A percentile compares a stretch with the other conserved stretches of the same genome.
phyloP scores from a whole-genome alignment of 768 basidiomycete genomes.

The Neoboletus magnificus region DNA sequence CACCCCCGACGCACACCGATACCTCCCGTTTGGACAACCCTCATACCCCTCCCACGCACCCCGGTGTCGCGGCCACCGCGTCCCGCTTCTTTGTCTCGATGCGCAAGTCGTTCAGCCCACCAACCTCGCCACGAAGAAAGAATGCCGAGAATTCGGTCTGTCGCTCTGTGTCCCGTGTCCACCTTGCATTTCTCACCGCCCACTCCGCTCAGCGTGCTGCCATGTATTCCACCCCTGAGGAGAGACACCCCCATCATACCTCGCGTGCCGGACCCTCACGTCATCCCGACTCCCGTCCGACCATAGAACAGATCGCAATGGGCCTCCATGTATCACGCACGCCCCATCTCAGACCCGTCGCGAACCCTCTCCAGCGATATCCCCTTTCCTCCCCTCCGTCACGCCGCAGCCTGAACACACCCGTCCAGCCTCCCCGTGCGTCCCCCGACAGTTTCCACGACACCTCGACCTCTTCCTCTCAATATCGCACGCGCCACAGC shows the following conservation, averaged over 20 bases:
- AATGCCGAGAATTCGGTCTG: slow-evolving; percentile 17
- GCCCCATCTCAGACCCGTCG: slow-evolving; percentile 56
- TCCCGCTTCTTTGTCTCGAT: slow-evolving; percentile 31
- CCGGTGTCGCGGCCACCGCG: slow-evolving; percentile 19
- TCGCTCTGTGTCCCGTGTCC: not conserved
- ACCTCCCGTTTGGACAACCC: not conserved
- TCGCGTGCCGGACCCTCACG: slow-evolving; percentile 39
- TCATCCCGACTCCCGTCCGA: slow-evolving; percentile 49
- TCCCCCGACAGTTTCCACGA: slow-evolving; percentile 24
- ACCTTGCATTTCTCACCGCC: slow-evolving; percentile 5
- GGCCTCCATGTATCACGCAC: slow-evolving; percentile 75
- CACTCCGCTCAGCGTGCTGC: slow-evolving; percentile 25
- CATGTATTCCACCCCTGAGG: slow-evolving; percentile 44
- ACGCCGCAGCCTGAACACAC: slow-evolving; percentile 21
- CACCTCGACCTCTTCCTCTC: slow-evolving; percentile 22
- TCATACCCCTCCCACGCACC: not conserved
- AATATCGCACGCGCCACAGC: slow-evolving; percentile 23
- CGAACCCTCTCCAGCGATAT: slow-evolving; percentile 19
- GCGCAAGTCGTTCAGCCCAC: slow-evolving; percentile 27
- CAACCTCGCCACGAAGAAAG: slow-evolving; percentile 21
- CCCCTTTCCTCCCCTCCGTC: slow-evolving; percentile 16
- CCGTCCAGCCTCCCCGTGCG: slow-evolving; percentile 23
- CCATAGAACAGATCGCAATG: slow-evolving; percentile 77
- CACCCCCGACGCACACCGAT: slow-evolving; percentile 13
- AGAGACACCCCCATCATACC: slow-evolving; percentile 29